phyloP scores from a whole-genome alignment of 108 stramenopile species.

The Discostella stelligeroides region DNA sequence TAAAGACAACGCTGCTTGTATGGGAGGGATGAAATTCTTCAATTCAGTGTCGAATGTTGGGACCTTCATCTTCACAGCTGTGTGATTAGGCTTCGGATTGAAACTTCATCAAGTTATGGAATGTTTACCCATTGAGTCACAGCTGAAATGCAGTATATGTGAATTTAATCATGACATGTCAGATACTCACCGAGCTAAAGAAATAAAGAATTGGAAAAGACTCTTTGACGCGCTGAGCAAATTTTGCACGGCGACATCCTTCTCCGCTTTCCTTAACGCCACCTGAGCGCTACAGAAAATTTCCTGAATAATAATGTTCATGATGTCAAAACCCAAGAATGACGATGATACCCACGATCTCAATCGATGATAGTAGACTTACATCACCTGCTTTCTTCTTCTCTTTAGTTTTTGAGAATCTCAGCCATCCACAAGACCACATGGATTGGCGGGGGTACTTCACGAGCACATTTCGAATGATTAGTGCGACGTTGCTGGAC shows the following conservation, averaged over 20 bases:
- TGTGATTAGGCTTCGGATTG: constrained; percentile 20
- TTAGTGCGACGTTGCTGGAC: constrained; percentile 55
- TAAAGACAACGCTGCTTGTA: constrained; percentile 83
- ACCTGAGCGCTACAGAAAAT: constrained; percentile 77
- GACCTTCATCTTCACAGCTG: constrained; percentile 40
- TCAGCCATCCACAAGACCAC: constrained; percentile 89
- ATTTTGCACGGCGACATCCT: constrained; percentile 37
- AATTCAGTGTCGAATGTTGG: constrained; percentile 55
- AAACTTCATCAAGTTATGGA: neutral
- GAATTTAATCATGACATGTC: no score
- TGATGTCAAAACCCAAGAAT: neutral
- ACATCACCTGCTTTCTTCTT: constrained; percentile 65
- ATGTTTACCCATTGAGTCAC: neutral
- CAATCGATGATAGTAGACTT: constrained; percentile 1
- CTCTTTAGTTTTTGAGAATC: constrained; percentile 56
- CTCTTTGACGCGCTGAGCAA: constrained; percentile 58
- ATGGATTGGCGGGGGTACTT: constrained; percentile 84
- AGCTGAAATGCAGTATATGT: neutral
- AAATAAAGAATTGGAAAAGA: constrained; percentile 67
- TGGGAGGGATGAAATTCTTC: constrained; percentile 82
- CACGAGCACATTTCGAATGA: constrained; percentile 68
- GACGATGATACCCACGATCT: neutral
- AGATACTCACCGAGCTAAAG: constrained; percentile 70
- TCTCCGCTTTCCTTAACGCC: constrained; percentile 51
- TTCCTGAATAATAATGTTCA: constrained; percentile 27